Conservation (phyloP, 805 yeast species). For the Vanderwaltozyma verrucispora region DNA sequence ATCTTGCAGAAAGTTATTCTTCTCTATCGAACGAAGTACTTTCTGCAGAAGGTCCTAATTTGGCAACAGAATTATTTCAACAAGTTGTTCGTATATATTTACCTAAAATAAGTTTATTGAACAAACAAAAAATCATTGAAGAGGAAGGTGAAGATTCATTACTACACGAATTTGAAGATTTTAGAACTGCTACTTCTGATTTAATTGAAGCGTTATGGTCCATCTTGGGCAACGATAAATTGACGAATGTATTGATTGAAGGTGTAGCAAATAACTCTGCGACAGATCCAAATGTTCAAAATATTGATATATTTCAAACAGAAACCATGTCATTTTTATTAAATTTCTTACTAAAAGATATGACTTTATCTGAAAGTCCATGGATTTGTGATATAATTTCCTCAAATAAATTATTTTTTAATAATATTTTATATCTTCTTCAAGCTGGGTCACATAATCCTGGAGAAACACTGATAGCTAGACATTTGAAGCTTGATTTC, state of each 20-base stretch:
- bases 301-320: conserved; percentile 19
- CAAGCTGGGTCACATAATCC: conserved; percentile 18
- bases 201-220: conserved; percentile 64
- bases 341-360: conserved; percentile 18
- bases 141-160: conserved; percentile 17
- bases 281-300: neutral
- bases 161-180: conserved; percentile 48
- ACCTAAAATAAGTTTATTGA: conserved; percentile 45
- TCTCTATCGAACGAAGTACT: conserved; percentile 29
- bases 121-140: conserved; percentile 30
- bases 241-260: conserved; percentile 22
- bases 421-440: conserved; percentile 17
- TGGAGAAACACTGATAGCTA: conserved; percentile 4
- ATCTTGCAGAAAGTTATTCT: conserved; percentile 44
- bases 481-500: conserved; percentile 18
- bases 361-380: conserved; percentile 21
- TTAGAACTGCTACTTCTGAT: conserved; percentile 68
- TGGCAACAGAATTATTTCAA: conserved; percentile 34
- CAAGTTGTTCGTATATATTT: conserved; percentile 56
- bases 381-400: conserved; percentile 21
- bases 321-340: conserved; percentile 26
- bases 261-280: conserved; percentile 12
- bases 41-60: conserved; percentile 21
- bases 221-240: conserved; percentile 39
- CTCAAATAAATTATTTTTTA: conserved; percentile 13